phyloP scores from a whole-genome alignment of 73 alveolate species.

The Tetrahymena elliotti region DNA sequence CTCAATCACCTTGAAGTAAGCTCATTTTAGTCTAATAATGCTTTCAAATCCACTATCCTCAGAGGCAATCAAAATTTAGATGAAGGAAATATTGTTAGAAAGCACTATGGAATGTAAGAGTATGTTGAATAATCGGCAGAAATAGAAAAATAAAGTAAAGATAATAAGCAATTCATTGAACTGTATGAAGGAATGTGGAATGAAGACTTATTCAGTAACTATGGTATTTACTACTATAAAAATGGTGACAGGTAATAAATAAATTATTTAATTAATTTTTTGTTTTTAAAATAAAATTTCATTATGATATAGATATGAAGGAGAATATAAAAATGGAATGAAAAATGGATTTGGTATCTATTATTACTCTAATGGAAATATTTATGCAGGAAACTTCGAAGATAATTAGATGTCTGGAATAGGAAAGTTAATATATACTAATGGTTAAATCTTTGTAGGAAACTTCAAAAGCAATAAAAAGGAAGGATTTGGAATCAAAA shows the following conservation, averaged over 20 bases:
- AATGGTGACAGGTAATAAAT: not conserved
- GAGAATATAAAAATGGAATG: not conserved
- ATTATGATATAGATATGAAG: not conserved
- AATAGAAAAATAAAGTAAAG: not conserved
- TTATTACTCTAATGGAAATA: not conserved
- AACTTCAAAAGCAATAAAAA: not conserved
- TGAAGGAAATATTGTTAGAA: not conserved
- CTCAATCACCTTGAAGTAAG: not conserved
- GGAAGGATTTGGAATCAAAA: not conserved
- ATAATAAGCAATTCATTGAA: not conserved
- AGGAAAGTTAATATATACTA: not conserved
- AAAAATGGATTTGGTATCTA: not conserved
- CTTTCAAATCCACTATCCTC: not conserved
- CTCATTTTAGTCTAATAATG: not conserved
- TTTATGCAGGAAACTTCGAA: not conserved
- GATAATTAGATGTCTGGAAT: not conserved
- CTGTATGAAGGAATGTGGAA: not conserved
- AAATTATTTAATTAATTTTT: not conserved
- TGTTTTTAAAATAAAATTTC: not conserved
- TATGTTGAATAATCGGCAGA: not conserved
- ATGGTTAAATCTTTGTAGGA: not conserved
- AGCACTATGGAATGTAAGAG: not conserved
- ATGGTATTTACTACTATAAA: not conserved
- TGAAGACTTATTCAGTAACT: not conserved
- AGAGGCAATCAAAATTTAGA: not conserved